These are phyloP conservation scores for Pseudocercospora fuligena DNA, from an alignment of 2,329 filamentous ascomycete species.

Conservation along the genomic window DNA sequence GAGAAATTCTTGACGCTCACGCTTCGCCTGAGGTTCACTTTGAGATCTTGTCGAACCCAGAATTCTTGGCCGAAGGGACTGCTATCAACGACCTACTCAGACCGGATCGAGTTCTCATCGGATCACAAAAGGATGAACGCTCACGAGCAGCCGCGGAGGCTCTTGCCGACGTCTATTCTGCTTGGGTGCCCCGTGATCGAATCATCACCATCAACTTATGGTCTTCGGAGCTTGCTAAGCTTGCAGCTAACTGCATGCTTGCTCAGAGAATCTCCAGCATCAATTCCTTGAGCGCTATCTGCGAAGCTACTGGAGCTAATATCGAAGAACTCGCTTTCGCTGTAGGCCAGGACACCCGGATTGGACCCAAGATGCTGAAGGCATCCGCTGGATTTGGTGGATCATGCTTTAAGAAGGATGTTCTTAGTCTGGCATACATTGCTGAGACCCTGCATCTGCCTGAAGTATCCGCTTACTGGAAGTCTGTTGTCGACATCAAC, in stretches of 20 bases:
- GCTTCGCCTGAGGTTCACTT: slow-evolving; percentile 69
- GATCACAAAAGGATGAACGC: slow-evolving; percentile 64
- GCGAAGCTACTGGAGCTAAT: slow-evolving; percentile 75
- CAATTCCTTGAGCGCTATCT: slow-evolving; percentile 80
- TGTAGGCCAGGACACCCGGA: slow-evolving; percentile 69
- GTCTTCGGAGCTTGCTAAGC: slow-evolving; percentile 79
- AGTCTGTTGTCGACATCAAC: slow-evolving; percentile 75
- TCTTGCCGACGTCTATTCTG: slow-evolving; percentile 68
- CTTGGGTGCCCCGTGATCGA: slow-evolving; percentile 69
- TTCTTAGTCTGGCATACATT: slow-evolving; percentile 74
- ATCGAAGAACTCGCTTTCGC: slow-evolving; percentile 72
- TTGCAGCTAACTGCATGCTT: slow-evolving; percentile 79
- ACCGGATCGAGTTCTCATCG: slow-evolving; percentile 77
- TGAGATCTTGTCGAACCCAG: slow-evolving; percentile 79
- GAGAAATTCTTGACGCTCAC: slow-evolving; percentile 62
- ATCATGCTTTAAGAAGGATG: slow-evolving; percentile 82
- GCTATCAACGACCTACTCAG: slow-evolving; percentile 72
- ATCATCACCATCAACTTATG: slow-evolving; percentile 76
- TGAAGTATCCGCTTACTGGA: slow-evolving; percentile 78
- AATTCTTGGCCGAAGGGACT: slow-evolving; percentile 79
- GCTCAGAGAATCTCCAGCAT: slow-evolving; percentile 81
- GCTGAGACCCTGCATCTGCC: slow-evolving; percentile 70
- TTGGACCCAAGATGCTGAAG: slow-evolving; percentile 74
- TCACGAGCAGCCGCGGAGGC: slow-evolving; percentile 67
- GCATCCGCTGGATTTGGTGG: slow-evolving; percentile 79